Conservation (phyloP, 345 rosid genomes). For the Euclidium syriacum region DNA sequence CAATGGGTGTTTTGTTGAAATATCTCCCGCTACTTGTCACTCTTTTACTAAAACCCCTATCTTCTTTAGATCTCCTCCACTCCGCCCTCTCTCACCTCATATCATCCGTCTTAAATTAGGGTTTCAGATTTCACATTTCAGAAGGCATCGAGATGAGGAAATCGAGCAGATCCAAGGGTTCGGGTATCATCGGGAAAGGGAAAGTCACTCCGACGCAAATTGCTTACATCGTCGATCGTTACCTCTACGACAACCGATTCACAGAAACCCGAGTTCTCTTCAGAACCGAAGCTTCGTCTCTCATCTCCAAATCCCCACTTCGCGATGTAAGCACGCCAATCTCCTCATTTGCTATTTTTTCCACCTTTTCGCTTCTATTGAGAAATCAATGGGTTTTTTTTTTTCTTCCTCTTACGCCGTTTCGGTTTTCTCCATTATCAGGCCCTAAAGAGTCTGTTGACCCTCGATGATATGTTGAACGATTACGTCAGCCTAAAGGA, state of each 20-base stretch:
- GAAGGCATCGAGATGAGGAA: conserved; percentile 41
- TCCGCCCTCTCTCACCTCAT: background rate
- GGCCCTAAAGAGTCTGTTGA: conserved; percentile 73
- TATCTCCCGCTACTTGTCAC: conserved; percentile 2
- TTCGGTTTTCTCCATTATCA: conserved; percentile 13
- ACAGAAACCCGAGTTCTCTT: conserved; percentile 48
- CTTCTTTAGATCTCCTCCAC: background rate
- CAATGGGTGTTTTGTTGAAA: background rate
- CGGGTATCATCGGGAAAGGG: conserved; percentile 47
- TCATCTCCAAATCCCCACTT: conserved; percentile 61
- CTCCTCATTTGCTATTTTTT: background rate
- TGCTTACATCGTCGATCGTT: conserved; percentile 81
- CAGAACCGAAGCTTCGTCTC: conserved; percentile 64
- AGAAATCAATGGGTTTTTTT: background rate
- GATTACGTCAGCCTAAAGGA: conserved; percentile 70
- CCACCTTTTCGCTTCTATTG: background rate
- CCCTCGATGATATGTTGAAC: conserved; percentile 54
- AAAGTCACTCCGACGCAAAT: conserved; percentile 69
- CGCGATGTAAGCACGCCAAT: conserved; percentile 38
- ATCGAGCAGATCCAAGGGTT: conserved; percentile 42
- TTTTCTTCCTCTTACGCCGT: background rate
- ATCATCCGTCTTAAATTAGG: conserved; percentile 5
- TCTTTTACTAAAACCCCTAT: background rate
- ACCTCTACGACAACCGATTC: conserved; percentile 67
- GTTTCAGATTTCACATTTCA: background rate